Evolutionary conservation across 768 basidiomycete species (phyloP).

Genomic region (Multifurca ochricompacta): DNA sequence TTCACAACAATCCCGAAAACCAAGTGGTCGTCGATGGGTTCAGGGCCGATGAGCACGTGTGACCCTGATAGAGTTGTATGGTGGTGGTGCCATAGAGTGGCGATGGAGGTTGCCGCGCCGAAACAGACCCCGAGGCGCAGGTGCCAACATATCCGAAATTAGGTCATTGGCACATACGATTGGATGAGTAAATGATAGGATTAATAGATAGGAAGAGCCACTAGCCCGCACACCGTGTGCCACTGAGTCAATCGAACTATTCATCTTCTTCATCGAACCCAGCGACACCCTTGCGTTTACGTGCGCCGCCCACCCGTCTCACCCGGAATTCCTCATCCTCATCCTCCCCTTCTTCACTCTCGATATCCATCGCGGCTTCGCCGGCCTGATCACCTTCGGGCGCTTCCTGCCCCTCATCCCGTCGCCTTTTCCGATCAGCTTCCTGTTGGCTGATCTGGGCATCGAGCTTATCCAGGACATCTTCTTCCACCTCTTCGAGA

Average conservation of each 20-base stretch:
- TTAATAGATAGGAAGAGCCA: neutral
- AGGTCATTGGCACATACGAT: neutral
- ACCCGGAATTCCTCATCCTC: conserved; percentile 62
- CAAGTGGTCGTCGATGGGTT: conserved; percentile 72
- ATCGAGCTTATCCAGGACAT: conserved; percentile 66
- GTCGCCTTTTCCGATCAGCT: conserved; percentile 42
- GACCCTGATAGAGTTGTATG: conserved; percentile 40
- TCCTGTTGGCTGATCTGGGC: conserved; percentile 52
- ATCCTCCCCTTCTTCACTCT: conserved; percentile 58
- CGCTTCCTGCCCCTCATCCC: conserved; percentile 23
- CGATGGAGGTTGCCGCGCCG: conserved; percentile 3
- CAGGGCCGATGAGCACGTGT: conserved; percentile 51
- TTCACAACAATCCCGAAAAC: conserved; percentile 70
- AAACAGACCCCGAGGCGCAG: neutral
- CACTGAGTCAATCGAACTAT: neutral
- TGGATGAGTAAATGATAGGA: conserved; percentile 1
- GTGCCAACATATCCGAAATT: neutral
- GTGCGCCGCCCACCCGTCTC: conserved; percentile 43
- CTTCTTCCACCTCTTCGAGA: conserved; percentile 39
- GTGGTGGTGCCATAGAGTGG: conserved; percentile 32
- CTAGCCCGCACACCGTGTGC: neutral
- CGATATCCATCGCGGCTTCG: conserved; percentile 57
- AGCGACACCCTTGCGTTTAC: conserved; percentile 48
- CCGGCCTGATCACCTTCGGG: conserved; percentile 27
- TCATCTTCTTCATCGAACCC: conserved; percentile 62